phyloP scores from a whole-genome alignment of 768 basidiomycete species.

The Kwoniella sp. region DNA sequence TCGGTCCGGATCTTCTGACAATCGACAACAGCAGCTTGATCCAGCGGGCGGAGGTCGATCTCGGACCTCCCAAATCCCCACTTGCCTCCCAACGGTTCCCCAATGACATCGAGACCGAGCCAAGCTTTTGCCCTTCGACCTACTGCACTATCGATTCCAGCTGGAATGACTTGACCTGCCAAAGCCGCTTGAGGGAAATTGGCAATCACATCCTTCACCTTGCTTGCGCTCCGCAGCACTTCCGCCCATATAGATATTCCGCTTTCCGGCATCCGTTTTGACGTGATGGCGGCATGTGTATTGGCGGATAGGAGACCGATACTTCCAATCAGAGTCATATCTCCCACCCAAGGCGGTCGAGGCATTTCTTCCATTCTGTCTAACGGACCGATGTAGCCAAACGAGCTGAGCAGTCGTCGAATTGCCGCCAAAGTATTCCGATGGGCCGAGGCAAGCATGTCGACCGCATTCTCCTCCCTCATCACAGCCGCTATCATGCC shows the following conservation, averaged over 20 bases:
- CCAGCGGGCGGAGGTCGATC: constrained; percentile 22
- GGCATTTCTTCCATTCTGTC: constrained; percentile 44
- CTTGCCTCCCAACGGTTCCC: constrained; percentile 29
- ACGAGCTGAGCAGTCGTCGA: constrained; percentile 30
- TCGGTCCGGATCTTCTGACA: constrained; percentile 28
- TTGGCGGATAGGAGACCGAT: constrained; percentile 38
- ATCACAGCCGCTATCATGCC: constrained; percentile 31
- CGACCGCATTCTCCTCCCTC: constrained; percentile 41
- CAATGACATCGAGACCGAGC: constrained; percentile 21
- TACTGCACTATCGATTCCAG: constrained; percentile 14
- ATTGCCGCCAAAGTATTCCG: constrained; percentile 24
- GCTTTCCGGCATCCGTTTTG: constrained; percentile 42
- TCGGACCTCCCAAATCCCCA: constrained; percentile 38
- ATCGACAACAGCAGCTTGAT: constrained; percentile 27
- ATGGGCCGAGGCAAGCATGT: constrained; percentile 28
- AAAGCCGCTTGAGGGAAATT: constrained; percentile 28
- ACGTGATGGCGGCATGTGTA: constrained; percentile 66
- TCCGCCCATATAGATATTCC: constrained; percentile 39
- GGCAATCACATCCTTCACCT: constrained; percentile 38
- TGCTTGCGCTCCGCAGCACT: constrained; percentile 41
- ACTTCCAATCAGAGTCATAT: constrained; percentile 75
- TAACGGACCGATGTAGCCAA: constrained; percentile 50
- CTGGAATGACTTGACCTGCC: constrained; percentile 6
- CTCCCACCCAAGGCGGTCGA: constrained; percentile 41
- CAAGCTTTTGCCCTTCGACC: constrained; percentile 22